Evolutionary conservation across 805 yeast genomes (phyloP), one percentile per base, ranked within the genome.

Genomic region (Candida caryicola): DNA sequence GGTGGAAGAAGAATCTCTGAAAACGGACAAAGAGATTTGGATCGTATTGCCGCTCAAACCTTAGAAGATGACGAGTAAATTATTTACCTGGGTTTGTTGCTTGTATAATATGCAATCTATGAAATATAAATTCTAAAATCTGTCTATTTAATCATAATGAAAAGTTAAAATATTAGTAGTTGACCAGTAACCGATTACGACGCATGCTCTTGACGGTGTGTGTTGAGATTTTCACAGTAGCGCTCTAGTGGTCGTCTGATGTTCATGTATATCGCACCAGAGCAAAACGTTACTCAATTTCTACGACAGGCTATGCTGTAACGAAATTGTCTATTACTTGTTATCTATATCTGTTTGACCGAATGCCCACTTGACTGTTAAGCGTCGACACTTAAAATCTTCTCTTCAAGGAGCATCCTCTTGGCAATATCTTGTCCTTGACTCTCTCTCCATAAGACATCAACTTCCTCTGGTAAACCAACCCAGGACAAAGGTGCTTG

Each of bases 1-100:
- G 97, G 97, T 73, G 99, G 99, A 75, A 93, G 99, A 84, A 88
- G 90, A 77, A 88, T 93, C 82, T 85, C 97, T 53, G 96, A 88
- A 72, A 86, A 89, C 77, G 99, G 99, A 73, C 98, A 91, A 81
- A 90, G 99, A 87, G 99, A 93, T 80, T 85, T 93, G 79, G 99
- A 93, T 81, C 97, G 99, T 84, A 91, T 91, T 74, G 98, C 98
- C 69, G 96, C 95, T 73, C 96, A 89, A 79, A 88, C 96, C 71
- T 81, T 86, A 73, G 95, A 89, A 78, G 82, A 81, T 69, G 93
- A 85, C 66, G 95, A 85, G 51, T 46, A 45, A 47, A 40, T 45
- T 38, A 45, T 46, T 41, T 41, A 44, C 39, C 29, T 33, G 29
- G 43, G 35, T 26, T 40, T 34, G 38, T 21, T 21, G 31, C 19